Evolutionary conservation across 225 moss, liverwort and hornwort species (phyloP).

Genomic region (Marchantia paleacea): DNA sequence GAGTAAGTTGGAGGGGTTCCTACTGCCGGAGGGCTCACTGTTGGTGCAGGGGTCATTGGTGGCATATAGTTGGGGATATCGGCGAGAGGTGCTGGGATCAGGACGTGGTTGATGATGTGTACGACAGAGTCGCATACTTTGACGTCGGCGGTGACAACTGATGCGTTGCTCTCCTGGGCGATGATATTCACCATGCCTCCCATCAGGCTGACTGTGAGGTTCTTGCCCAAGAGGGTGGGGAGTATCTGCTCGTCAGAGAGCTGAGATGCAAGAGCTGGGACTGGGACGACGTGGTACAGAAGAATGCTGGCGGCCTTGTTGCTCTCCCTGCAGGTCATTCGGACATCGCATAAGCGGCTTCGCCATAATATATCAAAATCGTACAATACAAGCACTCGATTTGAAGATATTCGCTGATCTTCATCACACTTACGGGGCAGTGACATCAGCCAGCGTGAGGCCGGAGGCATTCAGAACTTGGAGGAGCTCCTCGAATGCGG

Average conservation of each 20-base stretch:
- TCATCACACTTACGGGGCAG: slow-evolving; percentile 18
- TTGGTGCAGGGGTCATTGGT: not conserved
- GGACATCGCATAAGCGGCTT: too few relatives aligned
- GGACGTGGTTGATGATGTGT: slow-evolving; percentile 42
- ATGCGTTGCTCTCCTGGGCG: slow-evolving; percentile 40
- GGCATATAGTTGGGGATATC: slow-evolving; percentile 34
- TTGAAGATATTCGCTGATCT: too few relatives aligned
- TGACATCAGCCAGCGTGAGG: slow-evolving; percentile 23
- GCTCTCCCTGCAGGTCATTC: slow-evolving; percentile 26
- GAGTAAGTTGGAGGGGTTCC: too few relatives aligned
- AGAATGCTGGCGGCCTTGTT: slow-evolving; percentile 55
- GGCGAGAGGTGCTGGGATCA: slow-evolving; percentile 39
- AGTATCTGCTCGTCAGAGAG: slow-evolving; percentile 26
- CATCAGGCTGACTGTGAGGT: slow-evolving; percentile 21
- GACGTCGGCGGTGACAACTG: slow-evolving; percentile 30
- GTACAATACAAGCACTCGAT: too few relatives aligned
- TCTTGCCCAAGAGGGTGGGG: not conserved
- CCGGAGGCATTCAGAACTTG: slow-evolving; percentile 5
- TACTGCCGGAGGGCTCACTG: too few relatives aligned
- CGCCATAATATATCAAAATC: too few relatives aligned
- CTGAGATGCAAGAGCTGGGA: slow-evolving; percentile 1
- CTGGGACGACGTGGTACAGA: slow-evolving; percentile 43
- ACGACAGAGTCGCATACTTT: slow-evolving; percentile 52
- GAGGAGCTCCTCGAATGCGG: slow-evolving; percentile 39
- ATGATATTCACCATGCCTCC: slow-evolving; percentile 10